Evolutionary conservation across 768 basidiomycete species (phyloP).

Genomic region (Macrolepiota fuliginosa): DNA sequence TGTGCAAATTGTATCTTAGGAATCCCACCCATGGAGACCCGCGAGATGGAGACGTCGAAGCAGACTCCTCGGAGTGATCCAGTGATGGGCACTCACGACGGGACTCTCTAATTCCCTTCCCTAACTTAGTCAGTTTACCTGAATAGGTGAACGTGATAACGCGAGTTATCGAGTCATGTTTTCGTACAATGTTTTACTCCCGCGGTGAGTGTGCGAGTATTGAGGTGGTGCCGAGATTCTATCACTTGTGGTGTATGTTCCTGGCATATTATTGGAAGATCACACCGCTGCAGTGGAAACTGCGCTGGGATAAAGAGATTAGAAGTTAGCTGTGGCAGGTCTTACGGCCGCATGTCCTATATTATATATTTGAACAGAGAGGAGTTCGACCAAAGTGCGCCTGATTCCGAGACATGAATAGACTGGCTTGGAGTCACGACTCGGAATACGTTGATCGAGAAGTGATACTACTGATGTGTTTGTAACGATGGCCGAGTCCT

Average conservation of each 20-base stretch:
- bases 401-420: not conserved
- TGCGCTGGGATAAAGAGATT: not conserved
- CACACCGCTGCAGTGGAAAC: not conserved
- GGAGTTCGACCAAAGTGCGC: not conserved
- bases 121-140: slow-evolving; percentile 11
- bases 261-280: not conserved
- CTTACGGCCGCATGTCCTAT: not conserved
- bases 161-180: not conserved
- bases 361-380: not conserved
- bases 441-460: not conserved
- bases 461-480: not conserved
- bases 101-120: slow-evolving; percentile 1
- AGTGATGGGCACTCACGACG: slow-evolving; percentile 4
- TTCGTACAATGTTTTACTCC: not conserved
- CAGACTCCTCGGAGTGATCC: slow-evolving; percentile 6
- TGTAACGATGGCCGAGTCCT: not conserved
- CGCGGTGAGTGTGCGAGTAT: slow-evolving; percentile 5
- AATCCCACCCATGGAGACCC: not conserved
- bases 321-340: not conserved
- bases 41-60: not conserved
- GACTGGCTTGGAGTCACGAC: not conserved
- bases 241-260: not conserved
- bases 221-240: not conserved
- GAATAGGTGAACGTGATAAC: slow-evolving; percentile 1
- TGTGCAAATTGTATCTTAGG: not conserved